Conservation (phyloP, 2,329 filamentous ascomycete genomes). For the Ustilaginoidea virens region DNA sequence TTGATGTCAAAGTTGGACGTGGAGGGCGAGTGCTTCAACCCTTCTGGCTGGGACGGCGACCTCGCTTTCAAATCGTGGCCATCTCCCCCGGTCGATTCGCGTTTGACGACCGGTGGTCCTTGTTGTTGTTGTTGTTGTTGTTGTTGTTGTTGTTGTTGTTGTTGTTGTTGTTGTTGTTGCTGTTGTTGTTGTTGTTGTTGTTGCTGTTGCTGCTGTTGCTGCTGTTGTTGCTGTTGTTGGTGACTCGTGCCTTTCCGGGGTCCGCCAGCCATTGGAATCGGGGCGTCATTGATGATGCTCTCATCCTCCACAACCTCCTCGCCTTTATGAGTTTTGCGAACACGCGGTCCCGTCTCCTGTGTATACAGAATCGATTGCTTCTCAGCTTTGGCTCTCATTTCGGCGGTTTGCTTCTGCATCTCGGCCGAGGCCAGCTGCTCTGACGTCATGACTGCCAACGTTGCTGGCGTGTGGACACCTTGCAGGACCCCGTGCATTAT, state of each 20-base stretch:
- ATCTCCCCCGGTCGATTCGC: conserved; percentile 17
- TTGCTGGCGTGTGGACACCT: conserved; percentile 54
- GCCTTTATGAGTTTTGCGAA: conserved; percentile 86
- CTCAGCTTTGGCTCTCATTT: conserved; percentile 63
- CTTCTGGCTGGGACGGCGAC: conserved; percentile 24
- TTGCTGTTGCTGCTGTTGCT: neutral
- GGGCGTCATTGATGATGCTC: conserved; percentile 23
- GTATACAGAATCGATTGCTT: conserved; percentile 75
- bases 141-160: neutral
- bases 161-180: neutral
- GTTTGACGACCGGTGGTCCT: conserved; percentile 16
- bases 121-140: neutral
- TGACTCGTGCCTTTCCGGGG: too few species aligned
- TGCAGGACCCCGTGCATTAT: conserved; percentile 63
- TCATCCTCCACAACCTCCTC: conserved; percentile 81
- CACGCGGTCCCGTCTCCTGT: conserved; percentile 53
- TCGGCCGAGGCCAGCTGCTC: conserved; percentile 90
- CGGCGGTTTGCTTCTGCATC: conserved; percentile 60
- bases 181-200: neutral
- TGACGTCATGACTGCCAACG: conserved; percentile 72
- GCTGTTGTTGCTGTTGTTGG: neutral
- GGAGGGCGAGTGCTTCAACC: conserved; percentile 36
- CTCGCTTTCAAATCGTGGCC: conserved; percentile 15
- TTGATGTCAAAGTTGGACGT: conserved; percentile 63
- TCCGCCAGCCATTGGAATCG: conserved; percentile 14